Percentiles rank a stretch among this genome's conserved stretches.
Evolutionary conservation across 2,329 filamentous ascomycete genomes (phyloP).

Genomic region (Emergomyces africanus): DNA sequence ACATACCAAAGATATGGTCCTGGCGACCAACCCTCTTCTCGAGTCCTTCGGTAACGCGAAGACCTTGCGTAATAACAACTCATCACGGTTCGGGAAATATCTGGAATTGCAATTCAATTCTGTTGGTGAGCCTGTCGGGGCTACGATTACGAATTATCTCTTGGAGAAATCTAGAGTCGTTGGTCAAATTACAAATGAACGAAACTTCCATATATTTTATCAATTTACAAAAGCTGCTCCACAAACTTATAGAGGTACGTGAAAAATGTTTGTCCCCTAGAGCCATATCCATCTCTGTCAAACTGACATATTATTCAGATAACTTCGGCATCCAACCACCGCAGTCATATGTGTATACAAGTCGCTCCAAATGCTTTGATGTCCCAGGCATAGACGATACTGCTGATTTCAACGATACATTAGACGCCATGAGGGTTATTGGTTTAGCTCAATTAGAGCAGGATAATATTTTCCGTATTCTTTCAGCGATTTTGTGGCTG

Average conservation of each 20-base stretch:
- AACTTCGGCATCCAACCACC: slow-evolving; percentile 85
- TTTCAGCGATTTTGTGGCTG: slow-evolving; percentile 83
- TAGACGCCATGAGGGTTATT: slow-evolving; percentile 92
- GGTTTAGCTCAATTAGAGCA: slow-evolving; percentile 79
- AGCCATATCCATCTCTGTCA: not conserved
- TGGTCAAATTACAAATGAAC: slow-evolving; percentile 86
- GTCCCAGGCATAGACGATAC: slow-evolving; percentile 89
- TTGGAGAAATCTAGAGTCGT: slow-evolving; percentile 92
- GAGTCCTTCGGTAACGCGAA: slow-evolving; percentile 99
- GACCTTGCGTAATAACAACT: slow-evolving; percentile 97
- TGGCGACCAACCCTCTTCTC: slow-evolving; percentile 91
- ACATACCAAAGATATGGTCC: slow-evolving; percentile 97
- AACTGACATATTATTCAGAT: slow-evolving; percentile 32
- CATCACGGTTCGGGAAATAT: slow-evolving; percentile 96
- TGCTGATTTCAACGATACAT: slow-evolving; percentile 75
- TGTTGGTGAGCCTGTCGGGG: slow-evolving; percentile 83
- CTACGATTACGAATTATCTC: slow-evolving; percentile 96
- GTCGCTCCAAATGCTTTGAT: slow-evolving; percentile 84
- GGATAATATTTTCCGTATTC: slow-evolving; percentile 92
- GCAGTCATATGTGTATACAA: slow-evolving; percentile 87
- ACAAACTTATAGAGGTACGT: slow-evolving; percentile 57
- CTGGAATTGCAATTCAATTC: slow-evolving; percentile 92
- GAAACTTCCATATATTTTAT: slow-evolving; percentile 99
- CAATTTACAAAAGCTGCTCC: slow-evolving; percentile 94
- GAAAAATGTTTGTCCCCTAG: not conserved